Evolutionary conservation across 2,329 filamentous ascomycete species (phyloP).

Genomic region (Chalaropsis thielavioides): DNA sequence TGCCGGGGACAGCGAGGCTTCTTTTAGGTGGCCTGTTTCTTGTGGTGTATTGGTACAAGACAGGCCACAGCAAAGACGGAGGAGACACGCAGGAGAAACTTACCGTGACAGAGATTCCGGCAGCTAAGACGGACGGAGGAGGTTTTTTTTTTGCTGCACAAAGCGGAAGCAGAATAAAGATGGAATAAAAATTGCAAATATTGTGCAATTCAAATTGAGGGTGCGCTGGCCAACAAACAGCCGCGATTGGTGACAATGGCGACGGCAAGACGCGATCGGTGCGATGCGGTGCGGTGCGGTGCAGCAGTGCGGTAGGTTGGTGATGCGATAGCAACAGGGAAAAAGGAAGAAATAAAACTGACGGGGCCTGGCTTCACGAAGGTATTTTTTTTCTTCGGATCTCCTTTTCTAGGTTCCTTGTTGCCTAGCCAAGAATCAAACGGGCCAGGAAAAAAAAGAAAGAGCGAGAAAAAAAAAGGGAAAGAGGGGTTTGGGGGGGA

Average conservation of each 20-base stretch:
- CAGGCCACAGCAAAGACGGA: not conserved
- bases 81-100: not conserved
- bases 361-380: not conserved
- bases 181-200: not conserved
- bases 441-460: not conserved
- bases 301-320: no score
- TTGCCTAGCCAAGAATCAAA: not conserved
- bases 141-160: not conserved
- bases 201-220: no score
- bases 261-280: not conserved
- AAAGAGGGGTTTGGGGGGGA: not conserved
- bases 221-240: not conserved
- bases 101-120: not conserved
- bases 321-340: no score
- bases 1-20: not conserved
- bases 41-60: not conserved
- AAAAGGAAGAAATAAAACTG: not conserved
- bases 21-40: not conserved
- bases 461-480: not conserved
- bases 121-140: not conserved
- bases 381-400: not conserved
- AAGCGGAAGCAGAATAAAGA: not conserved
- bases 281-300: not conserved
- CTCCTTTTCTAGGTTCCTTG: slow-evolving; percentile 2
- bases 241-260: not conserved